Percentiles rank a stretch among this genome's conserved stretches.
Evolutionary conservation across 257 asterid genomes (phyloP).

Genomic region (Scutellaria galericulata): DNA sequence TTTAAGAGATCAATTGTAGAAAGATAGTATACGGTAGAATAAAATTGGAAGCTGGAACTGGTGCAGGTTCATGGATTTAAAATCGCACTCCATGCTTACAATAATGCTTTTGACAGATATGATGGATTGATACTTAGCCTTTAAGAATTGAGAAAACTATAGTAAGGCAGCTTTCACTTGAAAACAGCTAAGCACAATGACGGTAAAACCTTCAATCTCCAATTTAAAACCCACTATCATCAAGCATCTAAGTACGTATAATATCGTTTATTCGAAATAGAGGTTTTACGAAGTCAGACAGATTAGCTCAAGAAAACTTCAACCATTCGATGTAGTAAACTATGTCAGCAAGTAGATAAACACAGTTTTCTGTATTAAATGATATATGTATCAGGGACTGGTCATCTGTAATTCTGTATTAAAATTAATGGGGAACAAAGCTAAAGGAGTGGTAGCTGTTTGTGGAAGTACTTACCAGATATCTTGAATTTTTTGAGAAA

Average conservation of each 20-base stretch:
- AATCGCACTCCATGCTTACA: slow-evolving; percentile 28
- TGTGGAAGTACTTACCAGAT: slow-evolving; percentile 10
- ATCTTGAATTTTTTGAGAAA: neutral
- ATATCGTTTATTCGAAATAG: no score
- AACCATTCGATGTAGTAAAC: no score
- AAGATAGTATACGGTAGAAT: no score
- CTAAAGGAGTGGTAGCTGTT: slow-evolving; percentile 4
- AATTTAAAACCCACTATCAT: neutral
- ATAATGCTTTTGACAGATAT: slow-evolving; percentile 21
- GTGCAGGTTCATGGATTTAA: neutral
- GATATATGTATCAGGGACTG: neutral
- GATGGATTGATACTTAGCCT: slow-evolving; percentile 38
- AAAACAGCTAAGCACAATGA: slow-evolving; percentile 17
- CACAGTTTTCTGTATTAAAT: no score
- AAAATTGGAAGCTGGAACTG: no score
- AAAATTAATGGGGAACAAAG: neutral
- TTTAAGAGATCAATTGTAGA: no score
- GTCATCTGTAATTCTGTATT: slow-evolving; percentile 6
- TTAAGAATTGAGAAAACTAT: slow-evolving; percentile 32
- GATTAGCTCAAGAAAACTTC: no score
- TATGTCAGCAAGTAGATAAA: no score
- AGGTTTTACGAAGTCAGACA: no score
- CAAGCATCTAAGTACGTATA: slow-evolving; percentile 8
- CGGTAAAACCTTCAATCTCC: slow-evolving; percentile 18
- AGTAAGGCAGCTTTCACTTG: slow-evolving; percentile 34